Conservation (phyloP, 2,329 filamentous ascomycete species). For the Alternaria incomplexa region DNA sequence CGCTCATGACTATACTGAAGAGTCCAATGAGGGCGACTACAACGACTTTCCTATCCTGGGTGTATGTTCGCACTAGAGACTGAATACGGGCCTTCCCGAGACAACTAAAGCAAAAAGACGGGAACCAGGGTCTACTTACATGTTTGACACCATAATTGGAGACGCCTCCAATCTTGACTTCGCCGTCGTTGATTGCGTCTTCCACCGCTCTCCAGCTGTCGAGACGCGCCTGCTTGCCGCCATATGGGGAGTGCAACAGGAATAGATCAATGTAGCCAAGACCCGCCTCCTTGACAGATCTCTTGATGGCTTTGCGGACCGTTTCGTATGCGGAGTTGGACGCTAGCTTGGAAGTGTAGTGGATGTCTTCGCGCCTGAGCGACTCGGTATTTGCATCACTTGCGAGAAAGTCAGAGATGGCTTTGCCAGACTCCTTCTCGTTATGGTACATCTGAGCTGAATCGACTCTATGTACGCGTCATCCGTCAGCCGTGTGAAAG, state of each 20-base stretch:
- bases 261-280: slow-evolving; percentile 81
- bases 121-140: slow-evolving; percentile 53
- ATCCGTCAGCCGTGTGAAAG: slow-evolving; percentile 28
- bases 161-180: slow-evolving; percentile 74
- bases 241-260: slow-evolving; percentile 79
- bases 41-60: not conserved
- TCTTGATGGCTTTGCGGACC: slow-evolving; percentile 69
- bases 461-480: slow-evolving; percentile 54
- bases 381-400: slow-evolving; percentile 55
- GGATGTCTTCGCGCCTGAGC: slow-evolving; percentile 71
- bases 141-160: slow-evolving; percentile 81
- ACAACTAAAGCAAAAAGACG: slow-evolving; percentile 4
- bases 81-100: slow-evolving; percentile 8
- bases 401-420: slow-evolving; percentile 65
- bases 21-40: slow-evolving; percentile 2
- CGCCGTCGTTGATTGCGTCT: slow-evolving; percentile 74
- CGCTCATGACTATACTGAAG: not conserved
- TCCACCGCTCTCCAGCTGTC: slow-evolving; percentile 79
- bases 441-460: slow-evolving; percentile 73
- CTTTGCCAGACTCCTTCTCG: slow-evolving; percentile 71
- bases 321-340: slow-evolving; percentile 71
- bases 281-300: slow-evolving; percentile 68
- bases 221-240: slow-evolving; percentile 69
- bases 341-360: slow-evolving; percentile 81
- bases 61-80: slow-evolving; percentile 3